Percentiles rank a stretch among this genome's conserved stretches.
Evolutionary conservation across 352 stramenopile genomes (phyloP).

Genomic region (Phytopythium sindhum): DNA sequence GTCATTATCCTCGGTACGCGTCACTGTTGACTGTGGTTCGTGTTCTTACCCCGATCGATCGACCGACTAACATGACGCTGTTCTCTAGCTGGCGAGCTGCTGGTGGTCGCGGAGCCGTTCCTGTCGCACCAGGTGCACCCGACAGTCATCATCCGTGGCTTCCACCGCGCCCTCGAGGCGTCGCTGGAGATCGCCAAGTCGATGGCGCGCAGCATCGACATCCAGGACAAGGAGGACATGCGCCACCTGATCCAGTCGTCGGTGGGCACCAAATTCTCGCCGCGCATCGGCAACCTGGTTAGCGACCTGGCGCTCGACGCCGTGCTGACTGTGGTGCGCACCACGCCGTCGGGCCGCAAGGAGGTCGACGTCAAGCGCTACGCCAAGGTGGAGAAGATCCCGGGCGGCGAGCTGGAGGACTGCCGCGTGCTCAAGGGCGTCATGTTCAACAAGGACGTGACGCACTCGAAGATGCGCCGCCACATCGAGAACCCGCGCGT

Average conservation of each 20-base stretch:
- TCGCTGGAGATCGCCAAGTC: constrained; percentile 93
- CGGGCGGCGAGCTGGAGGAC: constrained; percentile 95
- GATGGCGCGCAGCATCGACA: constrained; percentile 92
- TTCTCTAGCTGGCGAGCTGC: constrained; percentile 92
- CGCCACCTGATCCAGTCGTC: constrained; percentile 95
- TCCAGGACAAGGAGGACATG: constrained; percentile 95
- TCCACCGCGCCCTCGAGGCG: constrained; percentile 83
- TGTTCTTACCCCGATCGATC: background rate
- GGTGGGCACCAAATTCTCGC: constrained; percentile 99
- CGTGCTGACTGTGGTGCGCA: constrained; percentile 93
- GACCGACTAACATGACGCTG: background rate
- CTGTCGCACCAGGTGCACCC: constrained; percentile 96
- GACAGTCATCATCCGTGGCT: constrained; percentile 97
- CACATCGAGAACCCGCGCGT: constrained; percentile 98
- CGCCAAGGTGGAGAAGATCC: constrained; percentile 99
- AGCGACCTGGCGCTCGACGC: constrained; percentile 97
- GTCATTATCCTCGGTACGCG: constrained; percentile 97
- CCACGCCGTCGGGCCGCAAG: constrained; percentile 82
- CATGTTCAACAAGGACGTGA: constrained; percentile 99
- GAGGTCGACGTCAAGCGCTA: constrained; percentile 99
- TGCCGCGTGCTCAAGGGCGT: constrained; percentile 96
- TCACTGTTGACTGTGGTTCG: background rate
- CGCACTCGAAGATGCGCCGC: constrained; percentile 98
- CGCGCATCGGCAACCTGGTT: constrained; percentile 95
- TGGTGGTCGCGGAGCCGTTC: constrained; percentile 97